Percentiles rank a stretch among this genome's conserved stretches.
Conservation (phyloP, 1,284 basidiomycete species). For the Puccinia polysora region DNA sequence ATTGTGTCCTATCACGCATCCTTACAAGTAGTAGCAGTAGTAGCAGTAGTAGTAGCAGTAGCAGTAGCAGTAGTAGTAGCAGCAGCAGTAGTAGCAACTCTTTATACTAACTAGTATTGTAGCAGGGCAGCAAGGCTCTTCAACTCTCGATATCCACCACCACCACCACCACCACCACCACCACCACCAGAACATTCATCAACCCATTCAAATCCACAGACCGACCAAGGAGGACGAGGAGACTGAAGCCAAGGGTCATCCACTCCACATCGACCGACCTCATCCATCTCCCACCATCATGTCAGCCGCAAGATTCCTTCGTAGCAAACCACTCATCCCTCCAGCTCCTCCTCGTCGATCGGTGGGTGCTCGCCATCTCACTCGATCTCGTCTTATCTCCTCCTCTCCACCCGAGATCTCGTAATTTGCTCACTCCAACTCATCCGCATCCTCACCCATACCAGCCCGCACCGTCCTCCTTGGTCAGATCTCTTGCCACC, state of each 20-base stretch:
- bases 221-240: too few relatives aligned
- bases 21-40: too few relatives aligned
- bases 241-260: too few relatives aligned
- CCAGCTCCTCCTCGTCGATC: neutral
- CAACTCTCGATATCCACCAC: neutral
- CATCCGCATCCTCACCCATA: neutral
- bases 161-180: neutral
- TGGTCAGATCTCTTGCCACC: conserved; percentile 58
- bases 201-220: neutral
- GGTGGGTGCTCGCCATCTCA: neutral
- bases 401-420: neutral
- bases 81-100: too few relatives aligned
- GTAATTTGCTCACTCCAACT: neutral
- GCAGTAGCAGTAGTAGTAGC: too few relatives aligned
- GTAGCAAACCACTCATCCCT: conserved; percentile 1
- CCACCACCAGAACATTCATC: neutral
- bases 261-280: too few relatives aligned
- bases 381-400: neutral
- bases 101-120: too few relatives aligned
- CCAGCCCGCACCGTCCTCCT: conserved; percentile 17
- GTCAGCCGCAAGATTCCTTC: conserved; percentile 8
- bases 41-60: too few relatives aligned
- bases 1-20: too few relatives aligned
- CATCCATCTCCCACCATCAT: neutral
- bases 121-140: too few relatives aligned